Conservation (phyloP, 2,329 filamentous ascomycete species). For the Cladophialophora bantiana region DNA sequence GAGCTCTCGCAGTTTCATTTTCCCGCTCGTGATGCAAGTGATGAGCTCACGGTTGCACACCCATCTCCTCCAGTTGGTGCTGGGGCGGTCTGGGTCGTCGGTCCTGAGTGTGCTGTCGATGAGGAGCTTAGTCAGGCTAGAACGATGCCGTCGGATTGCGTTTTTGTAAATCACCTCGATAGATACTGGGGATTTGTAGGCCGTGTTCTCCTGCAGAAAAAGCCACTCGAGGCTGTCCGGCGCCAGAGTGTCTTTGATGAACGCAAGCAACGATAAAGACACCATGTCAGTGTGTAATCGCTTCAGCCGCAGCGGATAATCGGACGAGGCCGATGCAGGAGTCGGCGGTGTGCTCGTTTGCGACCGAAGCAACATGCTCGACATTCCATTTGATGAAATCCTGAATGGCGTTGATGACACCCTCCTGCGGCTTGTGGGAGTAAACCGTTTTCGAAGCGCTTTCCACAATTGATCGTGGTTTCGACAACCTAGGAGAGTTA, state of each 20-base stretch:
- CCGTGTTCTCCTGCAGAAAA: conserved; percentile 73
- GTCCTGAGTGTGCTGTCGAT: conserved; percentile 70
- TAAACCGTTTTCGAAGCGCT: conserved; percentile 68
- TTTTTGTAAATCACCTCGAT: conserved; percentile 75
- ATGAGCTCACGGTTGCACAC: conserved; percentile 73
- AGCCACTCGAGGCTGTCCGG: conserved; percentile 81
- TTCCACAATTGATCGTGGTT: conserved; percentile 79
- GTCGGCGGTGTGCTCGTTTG: conserved; percentile 42
- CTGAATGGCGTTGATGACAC: conserved; percentile 63
- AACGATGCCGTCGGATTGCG: conserved; percentile 72
- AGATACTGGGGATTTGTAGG: conserved; percentile 64
- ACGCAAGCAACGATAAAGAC: conserved; percentile 71
- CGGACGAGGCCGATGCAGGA: conserved; percentile 43
- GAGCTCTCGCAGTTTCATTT: conserved; percentile 76
- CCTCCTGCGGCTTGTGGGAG: conserved; percentile 50
- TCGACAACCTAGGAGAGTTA: conserved; percentile 76
- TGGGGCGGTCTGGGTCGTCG: conserved; percentile 38
- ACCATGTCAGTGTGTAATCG: conserved; percentile 77
- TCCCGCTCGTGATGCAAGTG: conserved; percentile 76
- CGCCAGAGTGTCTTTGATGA: conserved; percentile 77
- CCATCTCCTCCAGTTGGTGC: conserved; percentile 70
- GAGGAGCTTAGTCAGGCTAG: conserved; percentile 74
- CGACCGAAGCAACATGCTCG: conserved; percentile 64
- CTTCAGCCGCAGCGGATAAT: conserved; percentile 72
- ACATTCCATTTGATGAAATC: conserved; percentile 74